A percentile compares a stretch with the other conserved stretches of the same genome.
Conservation (phyloP, 139 green algal genomes). For the Diplosphaera chodatii region DNA sequence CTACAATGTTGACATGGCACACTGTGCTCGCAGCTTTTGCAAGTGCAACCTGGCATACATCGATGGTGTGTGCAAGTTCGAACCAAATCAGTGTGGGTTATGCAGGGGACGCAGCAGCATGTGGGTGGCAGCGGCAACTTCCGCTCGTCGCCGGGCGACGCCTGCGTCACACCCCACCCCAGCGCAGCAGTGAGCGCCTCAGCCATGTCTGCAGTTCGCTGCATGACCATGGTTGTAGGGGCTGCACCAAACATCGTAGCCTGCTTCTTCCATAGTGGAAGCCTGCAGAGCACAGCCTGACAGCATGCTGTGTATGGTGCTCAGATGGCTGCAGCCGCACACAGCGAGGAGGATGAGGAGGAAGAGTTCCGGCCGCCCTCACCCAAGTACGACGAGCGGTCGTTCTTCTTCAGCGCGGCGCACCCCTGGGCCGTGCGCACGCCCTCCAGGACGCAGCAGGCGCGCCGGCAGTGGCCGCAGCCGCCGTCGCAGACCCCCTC, state of each 20-base stretch:
- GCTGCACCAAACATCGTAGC: too few relatives aligned
- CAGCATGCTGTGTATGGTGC: too few relatives aligned
- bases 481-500: neutral
- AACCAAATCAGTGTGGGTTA: neutral
- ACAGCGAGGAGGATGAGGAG: conserved; percentile 15
- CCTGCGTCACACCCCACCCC: neutral
- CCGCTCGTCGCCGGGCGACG: neutral
- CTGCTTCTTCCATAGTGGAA: too few relatives aligned
- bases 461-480: neutral
- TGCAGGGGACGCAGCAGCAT: neutral
- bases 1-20: too few relatives aligned
- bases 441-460: neutral
- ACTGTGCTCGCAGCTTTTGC: too few relatives aligned
- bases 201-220: too few relatives aligned
- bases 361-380: conserved; percentile 58
- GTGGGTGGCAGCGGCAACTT: neutral
- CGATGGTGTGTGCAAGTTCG: too few relatives aligned
- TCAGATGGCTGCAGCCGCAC: too few relatives aligned
- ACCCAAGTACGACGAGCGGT: conserved; percentile 91
- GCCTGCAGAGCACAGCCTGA: too few relatives aligned
- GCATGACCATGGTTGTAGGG: too few relatives aligned
- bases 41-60: too few relatives aligned
- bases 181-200: conserved; percentile 8
- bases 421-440: neutral
- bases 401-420: conserved; percentile 55